Evolutionary conservation across 2,329 filamentous ascomycete species (phyloP).

Genomic region (Claviceps pusilla): DNA sequence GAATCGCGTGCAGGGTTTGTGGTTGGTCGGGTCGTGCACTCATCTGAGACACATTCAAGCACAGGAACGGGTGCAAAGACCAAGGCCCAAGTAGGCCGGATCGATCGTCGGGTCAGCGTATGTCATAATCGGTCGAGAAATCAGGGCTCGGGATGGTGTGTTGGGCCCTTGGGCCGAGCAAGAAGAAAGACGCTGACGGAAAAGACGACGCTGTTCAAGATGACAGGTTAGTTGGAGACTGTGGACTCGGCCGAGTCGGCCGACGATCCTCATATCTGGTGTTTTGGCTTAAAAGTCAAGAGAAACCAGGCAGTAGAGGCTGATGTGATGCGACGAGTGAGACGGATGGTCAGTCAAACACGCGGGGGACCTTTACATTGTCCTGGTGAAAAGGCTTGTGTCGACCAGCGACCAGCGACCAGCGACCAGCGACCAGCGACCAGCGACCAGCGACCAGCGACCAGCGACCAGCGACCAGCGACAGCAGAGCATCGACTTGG

Average conservation of each 20-base stretch:
- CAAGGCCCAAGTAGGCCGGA: background rate
- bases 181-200: background rate
- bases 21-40: conserved; percentile 9
- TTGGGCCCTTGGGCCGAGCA: background rate
- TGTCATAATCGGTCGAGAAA: background rate
- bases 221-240: background rate
- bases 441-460: background rate
- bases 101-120: background rate
- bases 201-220: background rate
- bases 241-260: background rate
- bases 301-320: background rate
- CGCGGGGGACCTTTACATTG: background rate
- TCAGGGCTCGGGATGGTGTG: background rate
- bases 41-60: conserved; percentile 13
- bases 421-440: background rate
- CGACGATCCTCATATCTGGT: background rate
- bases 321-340: background rate
- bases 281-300: background rate
- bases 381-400: background rate
- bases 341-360: background rate
- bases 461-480: no score
- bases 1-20: conserved; percentile 3
- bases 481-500: background rate
- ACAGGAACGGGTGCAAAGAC: conserved; percentile 6
- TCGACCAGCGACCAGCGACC: background rate